These are phyloP conservation scores for Aspergillus sp. DNA, from an alignment of 2,329 filamentous ascomycete genomes.

Conservation along the genomic window DNA sequence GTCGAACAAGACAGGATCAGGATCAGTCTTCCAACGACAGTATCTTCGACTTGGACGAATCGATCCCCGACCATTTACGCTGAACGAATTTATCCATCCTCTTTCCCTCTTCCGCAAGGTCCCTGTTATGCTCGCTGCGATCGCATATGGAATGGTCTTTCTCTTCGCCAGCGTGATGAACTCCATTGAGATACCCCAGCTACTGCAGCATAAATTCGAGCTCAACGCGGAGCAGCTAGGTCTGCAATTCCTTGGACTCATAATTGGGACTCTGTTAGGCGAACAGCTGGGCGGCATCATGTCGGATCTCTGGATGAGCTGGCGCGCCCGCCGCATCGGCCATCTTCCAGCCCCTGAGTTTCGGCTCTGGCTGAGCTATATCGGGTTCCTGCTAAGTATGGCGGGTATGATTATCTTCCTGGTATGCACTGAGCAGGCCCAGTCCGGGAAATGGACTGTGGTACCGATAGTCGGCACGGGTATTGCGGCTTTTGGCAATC, in stretches of 20 bases:
- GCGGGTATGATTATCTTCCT: constrained; percentile 51
- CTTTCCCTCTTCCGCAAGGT: constrained; percentile 40
- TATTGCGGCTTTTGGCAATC: constrained; percentile 50
- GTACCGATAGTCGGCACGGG: constrained; percentile 51
- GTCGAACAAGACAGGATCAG: constrained; percentile 12
- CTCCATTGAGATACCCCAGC: constrained; percentile 54
- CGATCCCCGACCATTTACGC: constrained; percentile 43
- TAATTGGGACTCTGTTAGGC: constrained; percentile 53
- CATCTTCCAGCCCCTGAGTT: constrained; percentile 45
- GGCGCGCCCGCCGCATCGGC: constrained; percentile 22
- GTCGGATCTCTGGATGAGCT: constrained; percentile 52
- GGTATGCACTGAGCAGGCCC: constrained; percentile 45
- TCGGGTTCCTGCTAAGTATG: constrained; percentile 47
- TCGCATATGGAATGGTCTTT: constrained; percentile 53
- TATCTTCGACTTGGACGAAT: constrained; percentile 44
- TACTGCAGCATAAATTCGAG: constrained; percentile 50
- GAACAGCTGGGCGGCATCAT: constrained; percentile 52
- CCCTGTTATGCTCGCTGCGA: constrained; percentile 46
- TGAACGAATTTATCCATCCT: constrained; percentile 48
- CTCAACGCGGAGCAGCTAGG: constrained; percentile 54
- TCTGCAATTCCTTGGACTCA: constrained; percentile 52
- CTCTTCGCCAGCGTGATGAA: constrained; percentile 48
- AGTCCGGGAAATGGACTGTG: constrained; percentile 45
- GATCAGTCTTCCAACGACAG: constrained; percentile 35
- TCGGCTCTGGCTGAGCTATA: constrained; percentile 52